Conservation (phyloP, 768 basidiomycete species). For the Fistulinella prunicolor region DNA sequence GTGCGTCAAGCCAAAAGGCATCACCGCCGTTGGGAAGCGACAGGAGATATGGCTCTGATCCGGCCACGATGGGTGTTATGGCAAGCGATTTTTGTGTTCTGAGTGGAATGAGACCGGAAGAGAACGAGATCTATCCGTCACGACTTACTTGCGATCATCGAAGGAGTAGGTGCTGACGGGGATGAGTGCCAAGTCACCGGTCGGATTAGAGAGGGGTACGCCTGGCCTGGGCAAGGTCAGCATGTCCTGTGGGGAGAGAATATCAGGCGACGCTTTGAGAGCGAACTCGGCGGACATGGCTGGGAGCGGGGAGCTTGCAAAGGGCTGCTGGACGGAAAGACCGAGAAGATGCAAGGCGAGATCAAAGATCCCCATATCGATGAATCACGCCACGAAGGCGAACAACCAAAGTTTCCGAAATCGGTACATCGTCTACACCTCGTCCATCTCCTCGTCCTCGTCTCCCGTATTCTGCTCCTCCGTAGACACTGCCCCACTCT, state of each 20-base stretch:
- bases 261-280: constrained; percentile 55
- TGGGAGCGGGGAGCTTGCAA: constrained; percentile 34
- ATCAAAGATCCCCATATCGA: constrained; percentile 43
- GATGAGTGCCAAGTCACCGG: constrained; percentile 66
- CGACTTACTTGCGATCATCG: constrained; percentile 67
- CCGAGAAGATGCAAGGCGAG: constrained; percentile 47
- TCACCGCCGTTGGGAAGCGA: constrained; percentile 67
- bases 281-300: constrained; percentile 43
- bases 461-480: constrained; percentile 33
- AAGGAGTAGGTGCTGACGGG: constrained; percentile 68
- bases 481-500: constrained; percentile 39
- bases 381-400: too few relatives aligned
- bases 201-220: constrained; percentile 59
- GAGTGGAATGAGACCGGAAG: not conserved
- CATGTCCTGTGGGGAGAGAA: constrained; percentile 71
- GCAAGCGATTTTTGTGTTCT: constrained; percentile 73
- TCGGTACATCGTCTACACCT: constrained; percentile 33
- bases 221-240: constrained; percentile 68
- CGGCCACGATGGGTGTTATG: constrained; percentile 56
- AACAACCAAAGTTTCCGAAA: not conserved
- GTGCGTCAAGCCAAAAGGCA: constrained; percentile 72
- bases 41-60: constrained; percentile 49
- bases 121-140: not conserved
- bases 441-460: constrained; percentile 51
- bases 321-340: constrained; percentile 52